A percentile compares a stretch with the other conserved stretches of the same genome.
Conservation (phyloP, 805 yeast genomes). For the Saturnispora saitoi region DNA sequence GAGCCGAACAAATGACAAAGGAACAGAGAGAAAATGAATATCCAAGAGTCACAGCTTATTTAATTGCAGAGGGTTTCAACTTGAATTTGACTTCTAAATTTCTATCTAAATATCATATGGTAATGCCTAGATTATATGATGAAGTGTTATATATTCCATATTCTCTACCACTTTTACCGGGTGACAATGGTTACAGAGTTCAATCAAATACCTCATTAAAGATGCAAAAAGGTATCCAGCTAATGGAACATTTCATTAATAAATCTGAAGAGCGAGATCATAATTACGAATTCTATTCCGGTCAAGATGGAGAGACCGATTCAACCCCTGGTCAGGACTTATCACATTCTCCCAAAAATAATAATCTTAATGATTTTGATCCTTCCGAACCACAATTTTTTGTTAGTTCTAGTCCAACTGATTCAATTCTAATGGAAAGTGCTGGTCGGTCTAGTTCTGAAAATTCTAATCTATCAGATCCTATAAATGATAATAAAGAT, state of each 20-base stretch:
- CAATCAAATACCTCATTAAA: constrained; percentile 52
- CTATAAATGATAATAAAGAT: not conserved
- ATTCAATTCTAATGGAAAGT: constrained; percentile 20
- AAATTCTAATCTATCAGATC: not conserved
- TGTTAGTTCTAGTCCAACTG: constrained; percentile 35
- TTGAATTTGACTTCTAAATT: constrained; percentile 56
- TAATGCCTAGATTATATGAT: constrained; percentile 79
- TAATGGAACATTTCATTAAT: constrained; percentile 73
- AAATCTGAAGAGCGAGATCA: constrained; percentile 82
- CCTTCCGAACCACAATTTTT: constrained; percentile 92
- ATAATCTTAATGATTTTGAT: constrained; percentile 48
- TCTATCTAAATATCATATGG: constrained; percentile 63
- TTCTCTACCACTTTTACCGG: constrained; percentile 78
- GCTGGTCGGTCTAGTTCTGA: constrained; percentile 8
- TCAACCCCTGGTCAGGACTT: constrained; percentile 16
- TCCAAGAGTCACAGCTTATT: constrained; percentile 86
- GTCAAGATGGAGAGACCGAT: constrained; percentile 43
- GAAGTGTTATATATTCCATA: constrained; percentile 92
- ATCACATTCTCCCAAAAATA: constrained; percentile 7
- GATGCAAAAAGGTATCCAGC: constrained; percentile 31
- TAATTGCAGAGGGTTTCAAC: constrained; percentile 76
- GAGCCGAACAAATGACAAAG: constrained; percentile 50
- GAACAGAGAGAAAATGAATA: constrained; percentile 54
- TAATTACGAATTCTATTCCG: constrained; percentile 84
- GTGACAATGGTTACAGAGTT: constrained; percentile 67